Evolutionary conservation across 2,329 filamentous ascomycete genomes (phyloP).

Genomic region (Beauveria rudraprayagi): DNA sequence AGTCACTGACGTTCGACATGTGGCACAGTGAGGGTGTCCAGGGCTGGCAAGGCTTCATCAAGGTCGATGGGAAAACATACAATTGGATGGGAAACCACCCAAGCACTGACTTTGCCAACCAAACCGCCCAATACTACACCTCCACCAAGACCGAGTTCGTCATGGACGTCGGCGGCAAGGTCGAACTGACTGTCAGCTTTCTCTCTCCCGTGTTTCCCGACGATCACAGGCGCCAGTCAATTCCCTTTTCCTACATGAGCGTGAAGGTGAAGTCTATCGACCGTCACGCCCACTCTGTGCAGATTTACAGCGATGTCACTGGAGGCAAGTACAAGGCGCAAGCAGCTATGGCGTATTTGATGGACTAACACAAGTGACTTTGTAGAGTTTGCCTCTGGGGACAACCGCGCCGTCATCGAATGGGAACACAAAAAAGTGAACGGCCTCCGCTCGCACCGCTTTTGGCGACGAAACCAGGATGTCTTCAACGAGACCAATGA

Average conservation of each 20-base stretch:
- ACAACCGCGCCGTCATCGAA: slow-evolving; percentile 44
- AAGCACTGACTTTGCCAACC: slow-evolving; percentile 43
- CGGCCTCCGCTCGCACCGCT: slow-evolving; percentile 55
- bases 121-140: slow-evolving; percentile 60
- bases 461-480: slow-evolving; percentile 51
- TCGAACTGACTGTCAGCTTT: slow-evolving; percentile 62
- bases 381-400: slow-evolving; percentile 64
- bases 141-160: slow-evolving; percentile 64
- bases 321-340: background rate
- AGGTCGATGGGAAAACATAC: slow-evolving; percentile 55
- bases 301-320: slow-evolving; percentile 66
- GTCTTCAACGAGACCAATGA: slow-evolving; percentile 61
- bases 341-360: slow-evolving; percentile 40
- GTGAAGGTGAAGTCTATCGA: slow-evolving; percentile 56
- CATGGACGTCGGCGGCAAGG: slow-evolving; percentile 52
- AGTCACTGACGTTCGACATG: background rate
- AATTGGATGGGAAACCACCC: slow-evolving; percentile 59
- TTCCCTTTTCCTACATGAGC: slow-evolving; percentile 63
- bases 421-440: slow-evolving; percentile 51
- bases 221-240: slow-evolving; percentile 59
- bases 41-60: slow-evolving; percentile 62
- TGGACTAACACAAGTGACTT: background rate
- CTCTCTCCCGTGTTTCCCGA: slow-evolving; percentile 60
- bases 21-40: slow-evolving; percentile 38
- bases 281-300: slow-evolving; percentile 52